These are phyloP conservation scores for Dactylonectria estremocensis DNA, from an alignment of 2,329 filamentous ascomycete genomes.

Conservation along the genomic window DNA sequence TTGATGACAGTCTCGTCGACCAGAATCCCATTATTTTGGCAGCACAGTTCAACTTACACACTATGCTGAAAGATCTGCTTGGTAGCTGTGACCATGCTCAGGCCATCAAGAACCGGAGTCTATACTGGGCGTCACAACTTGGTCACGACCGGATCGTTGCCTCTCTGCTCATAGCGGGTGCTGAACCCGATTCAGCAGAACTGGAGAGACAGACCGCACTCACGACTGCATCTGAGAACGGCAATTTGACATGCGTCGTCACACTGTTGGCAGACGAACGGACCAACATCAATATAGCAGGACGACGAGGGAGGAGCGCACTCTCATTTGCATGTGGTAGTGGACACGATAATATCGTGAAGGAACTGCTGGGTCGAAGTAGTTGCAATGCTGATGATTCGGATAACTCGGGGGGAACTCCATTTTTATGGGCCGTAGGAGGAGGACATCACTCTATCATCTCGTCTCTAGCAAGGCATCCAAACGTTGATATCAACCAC, in stretches of 20 bases:
- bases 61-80: constrained; percentile 40
- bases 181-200: constrained; percentile 40
- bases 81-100: constrained; percentile 24
- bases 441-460: constrained; percentile 47
- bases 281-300: constrained; percentile 42
- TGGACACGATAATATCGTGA: constrained; percentile 50
- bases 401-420: constrained; percentile 49
- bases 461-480: constrained; percentile 41
- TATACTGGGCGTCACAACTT: constrained; percentile 52
- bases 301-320: constrained; percentile 47
- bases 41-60: constrained; percentile 51
- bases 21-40: constrained; percentile 48
- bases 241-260: constrained; percentile 46
- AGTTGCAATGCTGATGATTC: constrained; percentile 40
- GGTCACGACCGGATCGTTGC: constrained; percentile 43
- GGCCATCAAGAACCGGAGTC: constrained; percentile 36
- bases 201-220: constrained; percentile 47
- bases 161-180: constrained; percentile 40
- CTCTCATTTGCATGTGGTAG: constrained; percentile 53
- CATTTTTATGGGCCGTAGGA: constrained; percentile 52
- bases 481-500: constrained; percentile 49
- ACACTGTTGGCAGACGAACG: constrained; percentile 46
- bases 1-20: constrained; percentile 37
- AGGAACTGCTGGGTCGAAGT: constrained; percentile 41
- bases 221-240: constrained; percentile 48